Conservation (phyloP, 495 filamentous ascomycete genomes). For the Trichocladium uniseriatum region DNA sequence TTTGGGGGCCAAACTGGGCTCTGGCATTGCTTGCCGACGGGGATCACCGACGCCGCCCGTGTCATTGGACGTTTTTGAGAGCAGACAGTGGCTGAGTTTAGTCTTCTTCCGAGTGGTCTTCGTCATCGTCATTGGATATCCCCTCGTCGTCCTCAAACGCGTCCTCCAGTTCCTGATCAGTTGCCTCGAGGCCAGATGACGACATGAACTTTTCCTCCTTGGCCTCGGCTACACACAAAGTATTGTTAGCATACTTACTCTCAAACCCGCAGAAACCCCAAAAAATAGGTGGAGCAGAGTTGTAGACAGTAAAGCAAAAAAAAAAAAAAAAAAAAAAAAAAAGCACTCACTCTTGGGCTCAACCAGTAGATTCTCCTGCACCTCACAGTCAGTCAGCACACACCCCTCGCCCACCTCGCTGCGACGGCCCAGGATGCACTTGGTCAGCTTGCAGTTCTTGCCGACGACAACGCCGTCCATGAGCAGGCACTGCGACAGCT, state of each 20-base stretch:
- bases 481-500: slow-evolving; percentile 69
- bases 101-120: not conserved
- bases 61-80: too few relatives aligned
- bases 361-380: slow-evolving; percentile 79
- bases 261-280: too few relatives aligned
- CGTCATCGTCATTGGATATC: slow-evolving; percentile 7
- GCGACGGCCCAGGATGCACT: slow-evolving; percentile 70
- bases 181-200: slow-evolving; percentile 64
- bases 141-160: slow-evolving; percentile 20
- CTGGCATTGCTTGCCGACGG: too few relatives aligned
- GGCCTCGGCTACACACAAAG: slow-evolving; percentile 48
- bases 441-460: slow-evolving; percentile 64
- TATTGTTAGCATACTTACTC: not conserved
- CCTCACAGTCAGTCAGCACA: slow-evolving; percentile 74
- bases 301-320: not conserved
- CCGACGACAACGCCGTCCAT: slow-evolving; percentile 86
- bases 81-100: not conserved
- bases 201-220: slow-evolving; percentile 82
- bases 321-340: not conserved
- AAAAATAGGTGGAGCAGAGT: too few relatives aligned
- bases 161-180: slow-evolving; percentile 42
- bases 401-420: slow-evolving; percentile 67
- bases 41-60: too few relatives aligned
- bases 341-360: slow-evolving; percentile 58
- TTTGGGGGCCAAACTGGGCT: too few relatives aligned